phyloP scores from a whole-genome alignment of 139 green algal species.

The Edaphochlamys debaryana region DNA sequence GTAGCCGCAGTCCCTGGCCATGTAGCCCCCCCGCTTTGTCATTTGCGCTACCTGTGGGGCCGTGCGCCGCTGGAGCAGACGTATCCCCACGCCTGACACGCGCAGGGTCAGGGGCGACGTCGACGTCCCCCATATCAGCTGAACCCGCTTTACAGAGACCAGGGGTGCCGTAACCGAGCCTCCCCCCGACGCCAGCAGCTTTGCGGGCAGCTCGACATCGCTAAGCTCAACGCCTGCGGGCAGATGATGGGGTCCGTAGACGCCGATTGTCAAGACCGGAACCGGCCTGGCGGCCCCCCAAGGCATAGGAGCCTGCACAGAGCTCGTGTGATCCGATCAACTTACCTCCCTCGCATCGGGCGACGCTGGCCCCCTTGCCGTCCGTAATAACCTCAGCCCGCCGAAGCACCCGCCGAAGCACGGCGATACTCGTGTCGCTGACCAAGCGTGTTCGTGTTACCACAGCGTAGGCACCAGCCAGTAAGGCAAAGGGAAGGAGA shows the following conservation, averaged over 20 bases:
- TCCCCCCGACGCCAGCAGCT: background rate
- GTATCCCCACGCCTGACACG: background rate
- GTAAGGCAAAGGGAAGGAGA: no score
- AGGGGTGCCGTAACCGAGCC: background rate
- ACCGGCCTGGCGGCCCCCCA: no score
- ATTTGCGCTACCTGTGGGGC: constrained; percentile 5
- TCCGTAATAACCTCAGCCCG: background rate
- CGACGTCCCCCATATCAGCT: constrained; percentile 14
- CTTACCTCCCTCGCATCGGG: constrained; percentile 13
- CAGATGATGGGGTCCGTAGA: no score
- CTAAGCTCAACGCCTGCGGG: background rate
- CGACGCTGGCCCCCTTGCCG: background rate
- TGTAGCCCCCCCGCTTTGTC: no score
- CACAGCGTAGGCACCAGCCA: no score
- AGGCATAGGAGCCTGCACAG: no score
- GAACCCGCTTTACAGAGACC: background rate
- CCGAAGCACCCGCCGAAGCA: background rate
- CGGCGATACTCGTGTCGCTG: background rate
- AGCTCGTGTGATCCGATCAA: no score
- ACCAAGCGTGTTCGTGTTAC: background rate
- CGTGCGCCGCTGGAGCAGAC: background rate
- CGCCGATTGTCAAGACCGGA: no score
- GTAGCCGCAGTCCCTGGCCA: no score
- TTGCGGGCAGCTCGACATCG: background rate
- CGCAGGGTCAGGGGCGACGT: background rate